Evolutionary conservation across 306 rosid genomes (phyloP).

Genomic region (Mimosa bimucronata): DNA sequence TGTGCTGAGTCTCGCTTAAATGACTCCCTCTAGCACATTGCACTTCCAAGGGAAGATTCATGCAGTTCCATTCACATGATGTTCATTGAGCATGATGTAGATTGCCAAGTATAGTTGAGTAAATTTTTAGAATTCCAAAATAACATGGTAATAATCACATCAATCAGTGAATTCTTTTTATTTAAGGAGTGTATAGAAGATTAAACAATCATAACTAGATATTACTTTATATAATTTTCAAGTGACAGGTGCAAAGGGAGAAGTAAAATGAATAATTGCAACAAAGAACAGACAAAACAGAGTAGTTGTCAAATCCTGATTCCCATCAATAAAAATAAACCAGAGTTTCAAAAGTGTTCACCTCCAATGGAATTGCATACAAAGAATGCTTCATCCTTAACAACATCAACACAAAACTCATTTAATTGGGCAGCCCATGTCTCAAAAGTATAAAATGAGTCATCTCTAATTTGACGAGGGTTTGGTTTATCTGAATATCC

Average conservation of each 20-base stretch:
- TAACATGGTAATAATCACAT: neutral
- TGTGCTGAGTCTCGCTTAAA: neutral
- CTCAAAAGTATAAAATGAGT: constrained; percentile 77
- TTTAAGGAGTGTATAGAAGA: neutral
- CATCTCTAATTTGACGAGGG: constrained; percentile 66
- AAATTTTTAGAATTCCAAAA: neutral
- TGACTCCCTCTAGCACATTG: neutral
- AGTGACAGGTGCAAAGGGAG: neutral
- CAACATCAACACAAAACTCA: constrained; percentile 74
- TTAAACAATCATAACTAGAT: neutral
- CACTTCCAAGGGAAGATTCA: neutral
- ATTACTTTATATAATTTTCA: neutral
- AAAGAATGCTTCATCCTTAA: constrained; percentile 79
- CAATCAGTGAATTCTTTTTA: neutral
- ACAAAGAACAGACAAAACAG: neutral
- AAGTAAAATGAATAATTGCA: neutral
- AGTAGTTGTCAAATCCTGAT: neutral
- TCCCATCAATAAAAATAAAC: neutral
- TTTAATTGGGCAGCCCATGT: constrained; percentile 93
- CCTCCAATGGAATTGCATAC: constrained; percentile 98
- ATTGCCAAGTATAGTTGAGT: neutral
- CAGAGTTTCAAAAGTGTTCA: constrained; percentile 35
- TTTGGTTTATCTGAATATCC: constrained; percentile 96
- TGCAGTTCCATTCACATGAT: neutral
- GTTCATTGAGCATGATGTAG: neutral